phyloP scores from a whole-genome alignment of 192 early-diverging fungal species.

The Backusella macrospora region DNA sequence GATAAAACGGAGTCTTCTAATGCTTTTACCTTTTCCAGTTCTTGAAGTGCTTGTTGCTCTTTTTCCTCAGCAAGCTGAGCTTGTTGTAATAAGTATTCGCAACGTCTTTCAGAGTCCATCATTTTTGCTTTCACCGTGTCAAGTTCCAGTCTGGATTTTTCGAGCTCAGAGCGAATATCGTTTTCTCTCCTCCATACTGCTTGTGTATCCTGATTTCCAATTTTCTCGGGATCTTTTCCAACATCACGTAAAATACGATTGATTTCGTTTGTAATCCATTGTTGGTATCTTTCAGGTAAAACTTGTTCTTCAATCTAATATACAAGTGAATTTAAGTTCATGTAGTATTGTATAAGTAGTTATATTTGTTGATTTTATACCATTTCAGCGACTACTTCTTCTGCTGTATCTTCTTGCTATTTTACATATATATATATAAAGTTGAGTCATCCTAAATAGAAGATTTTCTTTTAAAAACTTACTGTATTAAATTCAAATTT shows the following conservation, averaged over 20 bases:
- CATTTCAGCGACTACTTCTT: slow-evolving; percentile 80
- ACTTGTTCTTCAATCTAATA: slow-evolving; percentile 80
- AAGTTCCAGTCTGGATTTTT: slow-evolving; percentile 26
- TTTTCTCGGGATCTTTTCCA: slow-evolving; percentile 58
- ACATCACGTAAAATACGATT: slow-evolving; percentile 75
- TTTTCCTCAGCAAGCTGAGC: slow-evolving; percentile 31
- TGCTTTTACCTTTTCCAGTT: slow-evolving; percentile 19
- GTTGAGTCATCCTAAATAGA: neutral
- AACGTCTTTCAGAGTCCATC: slow-evolving; percentile 24
- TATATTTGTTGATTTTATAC: slow-evolving; percentile 37
- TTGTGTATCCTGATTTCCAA: slow-evolving; percentile 55
- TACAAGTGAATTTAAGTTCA: neutral
- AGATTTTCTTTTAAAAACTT: slow-evolving; percentile 9
- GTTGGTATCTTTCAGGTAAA: slow-evolving; percentile 64
- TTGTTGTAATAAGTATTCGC: slow-evolving; percentile 23
- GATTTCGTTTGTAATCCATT: slow-evolving; percentile 75
- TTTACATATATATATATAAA: neutral
- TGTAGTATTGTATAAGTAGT: neutral
- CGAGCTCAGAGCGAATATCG: slow-evolving; percentile 37
- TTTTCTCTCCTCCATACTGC: slow-evolving; percentile 41
- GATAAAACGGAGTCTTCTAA: slow-evolving; percentile 4
- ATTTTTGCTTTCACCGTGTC: neutral
- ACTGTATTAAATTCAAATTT: slow-evolving; percentile 77
- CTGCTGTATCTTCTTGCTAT: slow-evolving; percentile 71
- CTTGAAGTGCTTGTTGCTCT: slow-evolving; percentile 19